These are phyloP conservation scores for Parathielavia hyrcaniae DNA, from an alignment of 495 filamentous ascomycete species.

Conservation along the genomic window DNA sequence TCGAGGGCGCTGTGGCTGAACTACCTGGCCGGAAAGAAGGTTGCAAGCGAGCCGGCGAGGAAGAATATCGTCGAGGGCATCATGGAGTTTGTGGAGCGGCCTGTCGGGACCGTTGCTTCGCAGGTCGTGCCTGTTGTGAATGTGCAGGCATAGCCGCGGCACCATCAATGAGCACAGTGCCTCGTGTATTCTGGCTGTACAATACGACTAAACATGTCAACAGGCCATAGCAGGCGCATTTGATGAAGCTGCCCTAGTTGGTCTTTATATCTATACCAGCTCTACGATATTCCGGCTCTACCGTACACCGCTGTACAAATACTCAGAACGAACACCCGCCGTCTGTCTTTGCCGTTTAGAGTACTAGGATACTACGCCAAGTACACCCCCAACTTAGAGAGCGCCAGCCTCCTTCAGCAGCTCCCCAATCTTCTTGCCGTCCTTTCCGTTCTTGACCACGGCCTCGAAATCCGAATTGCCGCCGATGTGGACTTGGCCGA, in stretches of 20 bases:
- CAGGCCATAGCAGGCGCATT: not conserved
- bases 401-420: slow-evolving; percentile 38
- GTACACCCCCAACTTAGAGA: slow-evolving; percentile 20
- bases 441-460: slow-evolving; percentile 30
- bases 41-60: slow-evolving; percentile 76
- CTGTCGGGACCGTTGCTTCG: slow-evolving; percentile 75
- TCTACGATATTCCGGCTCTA: too few species aligned
- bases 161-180: not conserved
- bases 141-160: not conserved
- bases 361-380: slow-evolving; percentile 5
- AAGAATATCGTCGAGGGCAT: slow-evolving; percentile 79
- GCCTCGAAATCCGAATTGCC: slow-evolving; percentile 91
- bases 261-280: too few species aligned
- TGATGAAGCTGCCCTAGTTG: not conserved
- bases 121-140: slow-evolving; percentile 47
- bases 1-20: slow-evolving; percentile 79
- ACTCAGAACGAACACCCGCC: not conserved
- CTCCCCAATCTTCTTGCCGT: slow-evolving; percentile 37
- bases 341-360: not conserved
- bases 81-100: slow-evolving; percentile 80
- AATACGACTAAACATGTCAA: not conserved
- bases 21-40: slow-evolving; percentile 79
- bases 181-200: not conserved
- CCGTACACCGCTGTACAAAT: not conserved
- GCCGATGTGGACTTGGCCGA: slow-evolving; percentile 82